Evolutionary conservation across 305 asterid species (phyloP).

Genomic region (Fraxinus baroniana): DNA sequence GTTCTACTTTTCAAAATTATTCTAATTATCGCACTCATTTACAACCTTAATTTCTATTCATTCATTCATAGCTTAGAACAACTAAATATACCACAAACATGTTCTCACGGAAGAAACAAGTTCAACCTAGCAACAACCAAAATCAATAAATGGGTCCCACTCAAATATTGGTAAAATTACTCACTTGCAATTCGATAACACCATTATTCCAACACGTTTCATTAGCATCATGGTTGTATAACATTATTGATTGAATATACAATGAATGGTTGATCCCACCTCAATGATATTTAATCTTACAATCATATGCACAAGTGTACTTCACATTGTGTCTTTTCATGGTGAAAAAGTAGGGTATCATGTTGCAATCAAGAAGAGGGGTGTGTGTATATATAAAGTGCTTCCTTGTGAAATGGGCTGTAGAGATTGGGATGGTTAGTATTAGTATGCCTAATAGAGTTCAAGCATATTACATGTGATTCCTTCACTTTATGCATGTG

Average conservation of each 20-base stretch:
- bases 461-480: too few species aligned
- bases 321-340: too few species aligned
- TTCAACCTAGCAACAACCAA: neutral
- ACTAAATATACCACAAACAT: neutral
- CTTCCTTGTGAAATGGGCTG: too few species aligned
- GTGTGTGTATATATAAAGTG: too few species aligned
- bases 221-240: neutral
- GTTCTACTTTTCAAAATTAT: neutral
- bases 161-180: neutral
- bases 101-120: too few species aligned
- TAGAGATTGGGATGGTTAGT: too few species aligned
- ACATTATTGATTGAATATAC: neutral
- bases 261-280: neutral
- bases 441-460: too few species aligned
- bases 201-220: neutral
- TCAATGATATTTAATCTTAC: conserved; percentile 2
- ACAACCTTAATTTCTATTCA: neutral
- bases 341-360: too few species aligned
- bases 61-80: neutral
- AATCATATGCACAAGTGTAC: conserved; percentile 16
- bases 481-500: too few species aligned
- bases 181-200: neutral
- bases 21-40: too few species aligned
- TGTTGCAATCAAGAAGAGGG: too few species aligned
- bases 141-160: neutral